Percentiles rank a stretch among this genome's conserved stretches.
These are phyloP conservation scores for Pythium pyrilobum DNA, from an alignment of 352 stramenopile genomes.

Conservation along the genomic window DNA sequence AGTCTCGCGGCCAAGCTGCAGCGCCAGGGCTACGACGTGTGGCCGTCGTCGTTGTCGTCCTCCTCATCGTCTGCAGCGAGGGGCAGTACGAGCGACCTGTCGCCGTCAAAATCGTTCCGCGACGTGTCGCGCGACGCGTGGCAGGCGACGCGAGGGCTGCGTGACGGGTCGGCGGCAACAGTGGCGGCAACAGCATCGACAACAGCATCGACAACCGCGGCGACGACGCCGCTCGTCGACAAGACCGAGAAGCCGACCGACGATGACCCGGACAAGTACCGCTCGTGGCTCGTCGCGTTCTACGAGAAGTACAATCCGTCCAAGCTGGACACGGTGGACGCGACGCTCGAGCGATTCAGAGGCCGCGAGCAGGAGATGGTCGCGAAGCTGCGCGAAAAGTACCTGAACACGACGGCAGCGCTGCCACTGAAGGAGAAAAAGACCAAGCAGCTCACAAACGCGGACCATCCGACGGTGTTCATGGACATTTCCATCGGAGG, in stretches of 20 bases:
- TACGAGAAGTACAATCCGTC: conserved; percentile 66
- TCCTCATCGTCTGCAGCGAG: neutral
- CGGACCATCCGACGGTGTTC: conserved; percentile 88
- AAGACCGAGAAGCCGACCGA: neutral
- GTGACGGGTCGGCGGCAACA: neutral
- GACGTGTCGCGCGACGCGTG: conserved; percentile 23
- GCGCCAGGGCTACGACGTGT: conserved; percentile 46
- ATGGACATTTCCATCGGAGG: conserved; percentile 92
- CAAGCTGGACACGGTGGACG: conserved; percentile 48
- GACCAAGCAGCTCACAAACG: conserved; percentile 43
- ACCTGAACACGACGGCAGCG: conserved; percentile 27
- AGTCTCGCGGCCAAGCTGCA: conserved; percentile 44
- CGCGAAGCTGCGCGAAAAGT: conserved; percentile 60
- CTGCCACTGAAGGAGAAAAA: conserved; percentile 37
- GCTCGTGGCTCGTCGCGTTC: conserved; percentile 44
- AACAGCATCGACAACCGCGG: too few species aligned
- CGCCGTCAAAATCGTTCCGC: conserved; percentile 26
- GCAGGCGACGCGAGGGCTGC: conserved; percentile 22
- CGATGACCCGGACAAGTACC: conserved; percentile 12
- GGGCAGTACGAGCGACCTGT: neutral
- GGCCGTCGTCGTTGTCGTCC: neutral
- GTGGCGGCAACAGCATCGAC: neutral
- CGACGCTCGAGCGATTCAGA: conserved; percentile 46
- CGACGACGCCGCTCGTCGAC: too few species aligned
- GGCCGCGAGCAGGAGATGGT: conserved; percentile 67